Percentiles rank a stretch among this genome's conserved stretches.
Evolutionary conservation across 371 early-diverging fungal genomes (phyloP).

Genomic region (Apophysomyces sp.): DNA sequence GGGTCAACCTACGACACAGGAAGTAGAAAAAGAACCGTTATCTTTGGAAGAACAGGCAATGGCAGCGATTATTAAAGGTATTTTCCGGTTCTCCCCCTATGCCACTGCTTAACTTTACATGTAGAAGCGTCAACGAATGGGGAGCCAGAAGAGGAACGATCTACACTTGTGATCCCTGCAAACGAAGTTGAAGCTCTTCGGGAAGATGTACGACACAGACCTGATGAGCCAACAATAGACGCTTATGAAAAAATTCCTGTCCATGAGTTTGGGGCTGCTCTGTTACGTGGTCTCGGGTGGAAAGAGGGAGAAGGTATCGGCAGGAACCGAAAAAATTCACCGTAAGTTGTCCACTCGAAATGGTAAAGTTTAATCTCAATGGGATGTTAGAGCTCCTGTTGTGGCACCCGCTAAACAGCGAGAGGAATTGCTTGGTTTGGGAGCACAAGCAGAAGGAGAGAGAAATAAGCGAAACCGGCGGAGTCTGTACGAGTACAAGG

Average conservation of each 20-base stretch:
- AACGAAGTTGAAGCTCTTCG: conserved; percentile 55
- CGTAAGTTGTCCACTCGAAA: conserved; percentile 19
- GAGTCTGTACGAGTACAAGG: conserved; percentile 39
- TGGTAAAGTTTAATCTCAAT: not conserved
- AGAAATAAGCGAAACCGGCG: conserved; percentile 23
- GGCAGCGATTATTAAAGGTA: conserved; percentile 55
- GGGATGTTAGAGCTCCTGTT: conserved; percentile 29
- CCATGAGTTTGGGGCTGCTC: conserved; percentile 86
- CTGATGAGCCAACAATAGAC: conserved; percentile 70
- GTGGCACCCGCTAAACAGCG: conserved; percentile 50
- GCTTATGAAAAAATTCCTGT: conserved; percentile 87
- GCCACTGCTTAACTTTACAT: not conserved
- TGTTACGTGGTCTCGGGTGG: conserved; percentile 94
- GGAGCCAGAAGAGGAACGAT: conserved; percentile 41
- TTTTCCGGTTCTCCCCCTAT: not conserved
- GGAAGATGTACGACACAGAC: conserved; percentile 46
- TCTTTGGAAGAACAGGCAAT: conserved; percentile 60
- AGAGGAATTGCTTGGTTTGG: conserved; percentile 73
- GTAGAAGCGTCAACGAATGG: conserved; percentile 48
- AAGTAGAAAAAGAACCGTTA: conserved; percentile 23
- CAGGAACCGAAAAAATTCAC: conserved; percentile 34
- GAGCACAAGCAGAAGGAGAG: conserved; percentile 64
- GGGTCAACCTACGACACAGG: conserved; percentile 6
- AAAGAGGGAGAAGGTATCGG: conserved; percentile 73
- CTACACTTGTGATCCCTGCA: conserved; percentile 44